A percentile compares a stretch with the other conserved stretches of the same genome.
Conservation (phyloP, 2,329 filamentous ascomycete genomes). For the Plectosphaerella cucumerina region DNA sequence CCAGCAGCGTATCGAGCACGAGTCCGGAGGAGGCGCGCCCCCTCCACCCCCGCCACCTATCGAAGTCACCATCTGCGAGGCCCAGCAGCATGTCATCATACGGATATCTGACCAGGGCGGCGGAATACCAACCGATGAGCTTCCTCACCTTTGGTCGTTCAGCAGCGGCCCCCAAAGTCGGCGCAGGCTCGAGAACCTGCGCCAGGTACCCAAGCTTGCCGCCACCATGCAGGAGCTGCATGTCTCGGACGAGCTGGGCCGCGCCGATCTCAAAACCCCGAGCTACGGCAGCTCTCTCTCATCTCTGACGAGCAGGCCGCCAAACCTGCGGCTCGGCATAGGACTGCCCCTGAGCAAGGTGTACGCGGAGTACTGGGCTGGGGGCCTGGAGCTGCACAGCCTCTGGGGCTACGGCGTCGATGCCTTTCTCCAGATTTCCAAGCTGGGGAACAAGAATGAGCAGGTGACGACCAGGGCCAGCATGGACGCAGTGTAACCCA, state of each 20-base stretch:
- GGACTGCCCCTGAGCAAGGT: constrained; percentile 89
- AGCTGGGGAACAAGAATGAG: constrained; percentile 97
- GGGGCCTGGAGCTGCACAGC: constrained; percentile 84
- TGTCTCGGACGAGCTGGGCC: constrained; percentile 36
- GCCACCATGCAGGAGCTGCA: constrained; percentile 88
- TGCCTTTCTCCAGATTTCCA: constrained; percentile 92
- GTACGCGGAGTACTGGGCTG: constrained; percentile 98
- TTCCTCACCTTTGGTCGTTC: constrained; percentile 95
- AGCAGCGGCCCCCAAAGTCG: constrained; percentile 82
- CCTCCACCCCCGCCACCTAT: constrained; percentile 68
- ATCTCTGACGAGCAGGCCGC: constrained; percentile 75
- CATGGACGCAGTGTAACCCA: constrained; percentile 66
- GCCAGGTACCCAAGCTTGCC: constrained; percentile 83
- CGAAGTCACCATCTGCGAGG: constrained; percentile 91
- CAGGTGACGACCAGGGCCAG: constrained; percentile 74
- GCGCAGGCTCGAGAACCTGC: constrained; percentile 77
- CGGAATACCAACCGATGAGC: constrained; percentile 77
- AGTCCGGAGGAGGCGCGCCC: constrained; percentile 18
- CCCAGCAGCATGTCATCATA: constrained; percentile 91
- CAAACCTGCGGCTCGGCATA: constrained; percentile 85
- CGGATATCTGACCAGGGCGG: constrained; percentile 93
- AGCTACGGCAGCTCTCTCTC: constrained; percentile 63
- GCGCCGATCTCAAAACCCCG: constrained; percentile 36
- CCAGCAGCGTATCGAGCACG: constrained; percentile 38
- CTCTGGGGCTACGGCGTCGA: constrained; percentile 95